These are phyloP conservation scores for Tetrahymena elliotti DNA, from an alignment of 73 alveolate species.

Conservation along the genomic window DNA sequence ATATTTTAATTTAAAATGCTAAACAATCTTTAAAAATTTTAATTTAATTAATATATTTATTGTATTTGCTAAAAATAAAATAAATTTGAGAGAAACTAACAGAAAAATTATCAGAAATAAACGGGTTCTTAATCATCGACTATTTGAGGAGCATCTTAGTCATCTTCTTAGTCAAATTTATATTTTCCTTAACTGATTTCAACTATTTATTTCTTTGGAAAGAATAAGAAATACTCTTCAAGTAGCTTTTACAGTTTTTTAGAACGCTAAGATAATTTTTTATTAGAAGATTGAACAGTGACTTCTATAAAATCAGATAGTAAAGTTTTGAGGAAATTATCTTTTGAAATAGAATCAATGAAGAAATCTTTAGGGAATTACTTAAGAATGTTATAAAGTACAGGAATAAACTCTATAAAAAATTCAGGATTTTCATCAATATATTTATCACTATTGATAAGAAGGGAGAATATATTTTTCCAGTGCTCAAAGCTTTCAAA, in stretches of 20 bases:
- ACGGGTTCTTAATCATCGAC: conserved; percentile 21
- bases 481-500: conserved; percentile 59
- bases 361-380: conserved; percentile 63
- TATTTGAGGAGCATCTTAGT: conserved; percentile 34
- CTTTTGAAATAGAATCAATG: conserved; percentile 54
- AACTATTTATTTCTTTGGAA: neutral
- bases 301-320: conserved; percentile 45
- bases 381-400: conserved; percentile 50
- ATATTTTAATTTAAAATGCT: too few relatives aligned
- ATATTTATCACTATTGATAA: conserved; percentile 49
- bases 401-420: conserved; percentile 50
- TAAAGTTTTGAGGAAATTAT: conserved; percentile 53
- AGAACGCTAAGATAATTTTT: neutral
- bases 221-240: neutral
- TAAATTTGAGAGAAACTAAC: neutral
- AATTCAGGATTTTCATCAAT: conserved; percentile 43
- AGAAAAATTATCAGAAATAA: conserved; percentile 2
- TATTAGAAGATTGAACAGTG: neutral
- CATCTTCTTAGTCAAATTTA: conserved; percentile 2
- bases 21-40: too few relatives aligned
- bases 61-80: neutral
- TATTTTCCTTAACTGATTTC: neutral
- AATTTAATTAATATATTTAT: too few relatives aligned
- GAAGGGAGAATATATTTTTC: conserved; percentile 49
- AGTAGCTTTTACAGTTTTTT: neutral